phyloP scores from a whole-genome alignment of 306 rosid species.

The Luffa aegyptiaca region DNA sequence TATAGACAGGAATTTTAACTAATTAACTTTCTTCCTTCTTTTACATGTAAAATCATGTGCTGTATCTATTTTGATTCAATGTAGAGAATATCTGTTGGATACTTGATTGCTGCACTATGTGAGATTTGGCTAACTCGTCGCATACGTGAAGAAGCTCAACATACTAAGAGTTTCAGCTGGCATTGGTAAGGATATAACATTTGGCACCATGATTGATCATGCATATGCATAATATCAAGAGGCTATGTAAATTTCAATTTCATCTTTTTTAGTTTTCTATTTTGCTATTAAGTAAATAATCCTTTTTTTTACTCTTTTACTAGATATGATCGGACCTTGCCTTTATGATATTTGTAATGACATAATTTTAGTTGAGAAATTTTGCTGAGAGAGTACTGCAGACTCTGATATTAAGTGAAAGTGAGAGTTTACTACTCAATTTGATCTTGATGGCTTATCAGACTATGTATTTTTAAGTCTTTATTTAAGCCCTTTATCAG shows the following conservation, averaged over 20 bases:
- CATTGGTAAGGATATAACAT: constrained; percentile 49
- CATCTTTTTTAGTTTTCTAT: neutral
- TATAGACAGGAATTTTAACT: neutral
- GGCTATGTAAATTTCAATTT: neutral
- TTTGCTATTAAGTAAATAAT: neutral
- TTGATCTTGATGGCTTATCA: neutral
- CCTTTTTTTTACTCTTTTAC: neutral
- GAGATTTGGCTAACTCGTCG: constrained; percentile 67
- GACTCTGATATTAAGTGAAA: neutral
- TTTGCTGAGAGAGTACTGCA: neutral
- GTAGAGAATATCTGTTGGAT: constrained; percentile 88
- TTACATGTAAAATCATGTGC: neutral
- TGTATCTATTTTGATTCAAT: constrained; percentile 13
- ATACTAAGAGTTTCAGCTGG: constrained; percentile 36
- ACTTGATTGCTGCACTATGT: constrained; percentile 61
- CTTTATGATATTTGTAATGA: neutral
- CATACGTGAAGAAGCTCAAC: constrained; percentile 24
- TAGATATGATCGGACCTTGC: neutral
- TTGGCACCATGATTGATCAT: neutral
- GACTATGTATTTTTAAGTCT: neutral
- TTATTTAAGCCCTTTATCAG: neutral
- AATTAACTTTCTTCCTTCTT: neutral
- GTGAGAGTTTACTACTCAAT: neutral
- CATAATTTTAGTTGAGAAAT: neutral
- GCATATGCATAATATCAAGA: neutral